Evolutionary conservation across 2,329 filamentous ascomycete genomes (phyloP).

Genomic region (Fusarium hostae): DNA sequence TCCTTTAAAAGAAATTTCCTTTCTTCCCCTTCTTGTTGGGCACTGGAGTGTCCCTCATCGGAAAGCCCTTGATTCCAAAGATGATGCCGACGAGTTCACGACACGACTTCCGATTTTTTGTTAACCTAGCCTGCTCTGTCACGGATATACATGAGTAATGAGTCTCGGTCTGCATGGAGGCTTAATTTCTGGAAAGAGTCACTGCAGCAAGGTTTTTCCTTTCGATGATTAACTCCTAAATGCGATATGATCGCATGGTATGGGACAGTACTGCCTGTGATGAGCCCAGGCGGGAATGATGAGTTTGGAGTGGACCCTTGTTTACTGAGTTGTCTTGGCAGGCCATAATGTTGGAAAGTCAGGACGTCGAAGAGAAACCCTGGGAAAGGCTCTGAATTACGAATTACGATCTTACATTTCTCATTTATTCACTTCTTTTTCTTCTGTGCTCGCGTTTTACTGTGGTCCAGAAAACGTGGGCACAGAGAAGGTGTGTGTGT

Average conservation of each 20-base stretch:
- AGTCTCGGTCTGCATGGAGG: slow-evolving; percentile 57
- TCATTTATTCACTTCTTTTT: slow-evolving; percentile 41
- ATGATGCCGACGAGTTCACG: slow-evolving; percentile 52
- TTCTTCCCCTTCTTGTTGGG: slow-evolving; percentile 37
- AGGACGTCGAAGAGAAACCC: slow-evolving; percentile 41
- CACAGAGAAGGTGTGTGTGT: slow-evolving; percentile 46
- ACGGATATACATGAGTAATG: slow-evolving; percentile 58
- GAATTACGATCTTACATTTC: slow-evolving; percentile 48
- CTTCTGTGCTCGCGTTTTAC: slow-evolving; percentile 26
- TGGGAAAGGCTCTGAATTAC: slow-evolving; percentile 37
- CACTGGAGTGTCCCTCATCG: slow-evolving; percentile 45
- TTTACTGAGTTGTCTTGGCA: slow-evolving; percentile 36
- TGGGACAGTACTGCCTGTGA: slow-evolving; percentile 52
- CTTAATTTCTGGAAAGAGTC: slow-evolving; percentile 47
- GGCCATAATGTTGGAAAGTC: slow-evolving; percentile 38
- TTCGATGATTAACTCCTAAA: slow-evolving; percentile 43
- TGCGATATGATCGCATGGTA: slow-evolving; percentile 47
- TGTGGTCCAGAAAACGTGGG: slow-evolving; percentile 32
- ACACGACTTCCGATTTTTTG: slow-evolving; percentile 50
- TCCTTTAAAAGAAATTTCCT: slow-evolving; percentile 28
- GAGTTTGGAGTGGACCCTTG: slow-evolving; percentile 43
- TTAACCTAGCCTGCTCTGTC: slow-evolving; percentile 49
- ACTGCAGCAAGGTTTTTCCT: slow-evolving; percentile 40
- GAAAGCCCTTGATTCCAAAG: slow-evolving; percentile 43
- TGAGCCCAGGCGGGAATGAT: slow-evolving; percentile 51